These are phyloP conservation scores for Saccharomycopsis malanga DNA, from an alignment of 805 yeast genomes.

Conservation along the genomic window DNA sequence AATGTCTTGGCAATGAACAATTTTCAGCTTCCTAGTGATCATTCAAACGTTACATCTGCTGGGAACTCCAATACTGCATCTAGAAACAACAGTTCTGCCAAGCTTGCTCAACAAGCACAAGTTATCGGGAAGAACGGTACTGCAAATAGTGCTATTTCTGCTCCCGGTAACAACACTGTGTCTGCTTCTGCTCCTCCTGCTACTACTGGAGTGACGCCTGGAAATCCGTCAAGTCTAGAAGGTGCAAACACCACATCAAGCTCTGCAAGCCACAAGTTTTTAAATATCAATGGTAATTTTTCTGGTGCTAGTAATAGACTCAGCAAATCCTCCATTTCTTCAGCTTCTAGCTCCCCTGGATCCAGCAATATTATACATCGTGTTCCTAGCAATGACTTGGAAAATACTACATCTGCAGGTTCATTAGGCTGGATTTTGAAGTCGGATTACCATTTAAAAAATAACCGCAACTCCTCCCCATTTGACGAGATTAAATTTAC, in stretches of 20 bases:
- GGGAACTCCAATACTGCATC: constrained; percentile 19
- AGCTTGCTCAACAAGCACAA: constrained; percentile 5
- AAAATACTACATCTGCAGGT: constrained; percentile 37
- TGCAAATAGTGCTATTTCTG: neutral
- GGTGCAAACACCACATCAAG: neutral
- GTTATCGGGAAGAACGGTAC: constrained; percentile 24
- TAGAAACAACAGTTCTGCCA: constrained; percentile 7
- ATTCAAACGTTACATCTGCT: constrained; percentile 20
- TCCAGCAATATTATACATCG: neutral
- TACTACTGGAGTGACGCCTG: neutral
- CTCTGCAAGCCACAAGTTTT: neutral
- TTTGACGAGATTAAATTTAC: constrained; percentile 79
- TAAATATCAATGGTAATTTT: neutral
- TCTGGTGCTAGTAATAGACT: neutral
- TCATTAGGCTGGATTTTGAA: constrained; percentile 69
- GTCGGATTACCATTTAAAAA: constrained; percentile 28
- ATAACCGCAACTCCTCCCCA: constrained; percentile 31
- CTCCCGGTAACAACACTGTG: neutral
- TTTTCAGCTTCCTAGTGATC: constrained; percentile 49
- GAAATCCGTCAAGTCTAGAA: neutral
- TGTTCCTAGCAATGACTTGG: constrained; percentile 10
- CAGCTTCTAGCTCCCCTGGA: neutral
- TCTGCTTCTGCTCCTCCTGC: neutral
- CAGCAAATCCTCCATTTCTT: neutral
- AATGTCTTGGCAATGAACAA: constrained; percentile 71